Evolutionary conservation across 73 alveolate species (phyloP), one percentile per base, ranked within the genome.

Genomic region (Paramecium tetraurelia): DNA sequence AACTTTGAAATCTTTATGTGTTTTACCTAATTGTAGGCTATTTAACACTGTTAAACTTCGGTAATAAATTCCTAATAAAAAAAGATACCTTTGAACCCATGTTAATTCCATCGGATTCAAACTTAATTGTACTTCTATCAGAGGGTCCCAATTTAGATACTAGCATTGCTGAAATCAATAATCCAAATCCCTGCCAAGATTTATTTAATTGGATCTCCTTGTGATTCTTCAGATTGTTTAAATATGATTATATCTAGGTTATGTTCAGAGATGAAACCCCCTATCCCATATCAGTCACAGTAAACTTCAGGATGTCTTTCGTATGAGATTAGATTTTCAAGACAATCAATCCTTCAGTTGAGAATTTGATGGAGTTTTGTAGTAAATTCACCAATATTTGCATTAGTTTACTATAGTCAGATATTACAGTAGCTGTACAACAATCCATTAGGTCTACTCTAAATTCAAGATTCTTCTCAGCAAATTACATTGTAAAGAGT

Each of bases 341-440:
- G 0, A 59, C 57, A 16, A 89, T 85, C 12, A 46, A 38, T 18
- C 94, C 94, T 27, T 69, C 50, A 16, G 27, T 33, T 11, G 94
- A 70, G 31, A 89, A 89, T 71, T 83, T 63, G 5, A 89, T 36
- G 7, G 94, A 68, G 31, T 89, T 89, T 58, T 68, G 31, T 4
- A 89, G 48, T 27, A 69, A 71, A 50, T 89, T 89, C 4, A 71
- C 90, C 8, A 89, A 44, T 2, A 89, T 63, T 71, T 89, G 14
- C 90, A 71, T 89, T 22, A 89, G 16, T 89, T 88, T 63, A 21
- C 84, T 44, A 71, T 71, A 89, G 48, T 89, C 94, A 22, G 85
- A 27, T 22, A n/a, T 70, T 2, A 71, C 2, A 4, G 33, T 12
- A 27, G 10, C 12, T 16, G 27, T 20, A 11, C 16, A 24, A 44